A percentile compares a stretch with the other conserved stretches of the same genome.
These are phyloP conservation scores for Cardiospermum halicacabum DNA, from an alignment of 345 rosid genomes.

Conservation along the genomic window DNA sequence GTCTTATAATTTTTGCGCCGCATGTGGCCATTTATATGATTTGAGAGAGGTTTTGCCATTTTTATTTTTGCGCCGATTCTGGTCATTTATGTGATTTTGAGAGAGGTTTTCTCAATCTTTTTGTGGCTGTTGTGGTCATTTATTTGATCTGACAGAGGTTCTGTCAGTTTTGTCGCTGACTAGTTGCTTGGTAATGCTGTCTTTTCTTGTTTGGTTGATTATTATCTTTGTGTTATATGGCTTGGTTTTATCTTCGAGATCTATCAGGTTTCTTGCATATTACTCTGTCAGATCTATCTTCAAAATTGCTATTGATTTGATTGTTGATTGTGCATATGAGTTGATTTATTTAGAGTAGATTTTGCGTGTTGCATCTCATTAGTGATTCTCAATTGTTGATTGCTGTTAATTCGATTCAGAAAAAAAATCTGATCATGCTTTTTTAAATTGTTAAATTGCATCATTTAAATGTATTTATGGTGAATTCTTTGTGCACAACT, in stretches of 20 bases:
- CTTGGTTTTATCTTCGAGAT: not conserved
- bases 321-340: not conserved
- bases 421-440: not conserved
- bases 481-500: not conserved
- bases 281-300: conserved; percentile 8
- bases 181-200: conserved; percentile 11
- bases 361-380: not conserved
- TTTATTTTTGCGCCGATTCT: conserved; percentile 3
- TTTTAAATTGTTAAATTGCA: not conserved
- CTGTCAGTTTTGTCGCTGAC: conserved; percentile 5
- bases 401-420: not conserved
- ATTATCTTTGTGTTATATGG: not conserved
- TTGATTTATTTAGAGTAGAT: not conserved
- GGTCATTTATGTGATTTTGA: conserved; percentile 9
- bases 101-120: conserved; percentile 11
- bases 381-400: not conserved
- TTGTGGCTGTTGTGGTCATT: no score
- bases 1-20: not conserved
- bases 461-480: not conserved
- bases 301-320: not conserved
- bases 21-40: not conserved
- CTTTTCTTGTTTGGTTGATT: conserved; percentile 2
- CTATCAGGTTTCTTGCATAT: not conserved
- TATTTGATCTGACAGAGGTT: no score
- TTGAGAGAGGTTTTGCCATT: conserved; percentile 13